Evolutionary conservation across 768 basidiomycete species (phyloP), one percentile per base, ranked within the genome.

Genomic region (Suillus ampliporus): DNA sequence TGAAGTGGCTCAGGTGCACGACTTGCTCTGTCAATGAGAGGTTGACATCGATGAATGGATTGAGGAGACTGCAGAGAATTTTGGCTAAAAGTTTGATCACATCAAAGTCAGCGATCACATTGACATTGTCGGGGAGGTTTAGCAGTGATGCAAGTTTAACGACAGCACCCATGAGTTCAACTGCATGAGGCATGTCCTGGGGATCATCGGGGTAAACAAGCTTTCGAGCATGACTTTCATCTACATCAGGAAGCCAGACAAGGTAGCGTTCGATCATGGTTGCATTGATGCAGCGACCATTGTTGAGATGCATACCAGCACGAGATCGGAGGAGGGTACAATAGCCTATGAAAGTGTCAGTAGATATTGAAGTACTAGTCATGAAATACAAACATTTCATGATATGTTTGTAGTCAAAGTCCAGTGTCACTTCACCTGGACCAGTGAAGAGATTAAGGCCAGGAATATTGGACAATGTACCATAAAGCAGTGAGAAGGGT

Each of bases 391-490:
- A 53, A 68, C 67, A 38, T 47, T 69, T 69, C 38, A 65, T 54
- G 5, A 65, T 17, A 31, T 69, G 68, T 48, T 65, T 65, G 17
- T 21, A 64, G 50, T 69, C 68, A 47, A 63, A 63, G 44, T 67
- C 67, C 17, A 61, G 34, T 0, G 64, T 67, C 4, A 65, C 61
- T 11, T 58, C 23, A 26, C 58, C 21, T 8, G 40, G 15, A 0
- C 67, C 68, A 19, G 62, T 64, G 37, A 46, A 62, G 6, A 61
- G 37, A 48, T 69, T 69, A 28, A 69, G 40, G 2, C 68, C 68
- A 17, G 15, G 44, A 56, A 69, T 23, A 9, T 38, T 17, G 2
- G 34, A 34, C 9, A 69, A 31, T 1, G 46, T 53, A 2, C 31
- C 46, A 14, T 34, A 69, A 19, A 69, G 53, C 6, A 31, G 38